Conservation (phyloP, 208 protist genomes). For the Leishmania lainsoni region DNA sequence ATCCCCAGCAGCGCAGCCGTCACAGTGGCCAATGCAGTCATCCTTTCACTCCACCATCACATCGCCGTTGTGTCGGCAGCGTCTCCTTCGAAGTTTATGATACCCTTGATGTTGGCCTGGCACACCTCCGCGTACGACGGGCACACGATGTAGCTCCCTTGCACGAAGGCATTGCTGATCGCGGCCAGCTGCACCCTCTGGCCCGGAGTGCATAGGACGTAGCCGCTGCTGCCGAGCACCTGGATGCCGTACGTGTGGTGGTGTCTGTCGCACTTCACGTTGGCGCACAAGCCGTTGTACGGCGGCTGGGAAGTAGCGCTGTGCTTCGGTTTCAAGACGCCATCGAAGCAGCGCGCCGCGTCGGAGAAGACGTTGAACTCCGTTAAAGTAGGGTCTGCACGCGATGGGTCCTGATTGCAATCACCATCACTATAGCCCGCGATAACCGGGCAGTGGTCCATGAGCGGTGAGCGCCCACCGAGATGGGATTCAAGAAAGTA, state of each 20-base stretch:
- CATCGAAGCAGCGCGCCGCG: slow-evolving; percentile 18
- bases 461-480: slow-evolving; percentile 19
- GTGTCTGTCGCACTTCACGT: slow-evolving; percentile 1
- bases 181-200: not conserved
- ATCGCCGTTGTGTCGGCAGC: no score
- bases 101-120: no score
- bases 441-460: slow-evolving; percentile 67
- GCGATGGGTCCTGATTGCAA: slow-evolving; percentile 13
- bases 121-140: not conserved
- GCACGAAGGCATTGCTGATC: slow-evolving; percentile 8
- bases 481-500: slow-evolving; percentile 39
- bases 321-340: not conserved
- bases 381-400: not conserved
- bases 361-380: slow-evolving; percentile 16
- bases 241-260: not conserved
- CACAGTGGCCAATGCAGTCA: no score
- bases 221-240: slow-evolving; percentile 1
- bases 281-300: slow-evolving; percentile 2
- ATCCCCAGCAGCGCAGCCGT: no score
- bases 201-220: slow-evolving; percentile 2
- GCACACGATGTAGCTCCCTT: not conserved
- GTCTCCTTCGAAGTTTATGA: no score
- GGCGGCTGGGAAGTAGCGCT: not conserved
- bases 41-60: no score
- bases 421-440: not conserved